Conservation (phyloP, 306 rosid genomes). For the Pueraria montana region DNA sequence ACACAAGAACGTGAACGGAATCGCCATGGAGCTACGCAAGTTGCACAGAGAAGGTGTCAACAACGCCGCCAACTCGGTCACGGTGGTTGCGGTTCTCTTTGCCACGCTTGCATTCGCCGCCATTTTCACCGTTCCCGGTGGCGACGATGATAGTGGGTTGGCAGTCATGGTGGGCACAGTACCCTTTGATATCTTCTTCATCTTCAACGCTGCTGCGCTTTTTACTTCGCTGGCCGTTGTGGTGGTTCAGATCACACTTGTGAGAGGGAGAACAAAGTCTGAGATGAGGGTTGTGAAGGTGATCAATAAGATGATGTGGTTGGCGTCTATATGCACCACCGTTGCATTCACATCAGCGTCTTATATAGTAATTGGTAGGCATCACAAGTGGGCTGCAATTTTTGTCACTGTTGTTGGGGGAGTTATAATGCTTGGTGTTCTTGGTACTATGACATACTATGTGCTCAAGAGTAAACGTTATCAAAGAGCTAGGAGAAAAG, state of each 20-base stretch:
- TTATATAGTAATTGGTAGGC: constrained; percentile 66
- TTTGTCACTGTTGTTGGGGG: constrained; percentile 60
- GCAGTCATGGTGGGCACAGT: constrained; percentile 53
- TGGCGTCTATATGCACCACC: constrained; percentile 70
- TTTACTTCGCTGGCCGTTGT: constrained; percentile 79
- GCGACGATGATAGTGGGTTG: constrained; percentile 56
- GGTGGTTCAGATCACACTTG: constrained; percentile 75
- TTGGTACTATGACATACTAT: constrained; percentile 68
- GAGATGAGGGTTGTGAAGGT: constrained; percentile 72
- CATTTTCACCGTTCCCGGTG: constrained; percentile 75
- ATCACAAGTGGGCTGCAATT: constrained; percentile 63
- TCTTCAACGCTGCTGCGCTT: constrained; percentile 67
- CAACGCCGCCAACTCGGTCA: constrained; percentile 75
- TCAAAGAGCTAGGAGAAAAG: constrained; percentile 57
- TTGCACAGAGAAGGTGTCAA: constrained; percentile 71
- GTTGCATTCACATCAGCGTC: constrained; percentile 68
- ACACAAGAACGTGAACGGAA: constrained; percentile 65
- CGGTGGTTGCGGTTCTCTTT: constrained; percentile 77
- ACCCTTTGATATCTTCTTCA: constrained; percentile 68
- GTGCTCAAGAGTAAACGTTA: constrained; percentile 62
- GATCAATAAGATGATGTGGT: constrained; percentile 76
- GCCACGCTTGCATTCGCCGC: constrained; percentile 84
- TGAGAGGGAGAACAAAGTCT: constrained; percentile 68
- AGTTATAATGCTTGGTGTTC: constrained; percentile 56
- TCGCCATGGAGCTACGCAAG: constrained; percentile 70